Conservation (phyloP, 2,329 filamentous ascomycete species). For the Periglandula ipomoeae region DNA sequence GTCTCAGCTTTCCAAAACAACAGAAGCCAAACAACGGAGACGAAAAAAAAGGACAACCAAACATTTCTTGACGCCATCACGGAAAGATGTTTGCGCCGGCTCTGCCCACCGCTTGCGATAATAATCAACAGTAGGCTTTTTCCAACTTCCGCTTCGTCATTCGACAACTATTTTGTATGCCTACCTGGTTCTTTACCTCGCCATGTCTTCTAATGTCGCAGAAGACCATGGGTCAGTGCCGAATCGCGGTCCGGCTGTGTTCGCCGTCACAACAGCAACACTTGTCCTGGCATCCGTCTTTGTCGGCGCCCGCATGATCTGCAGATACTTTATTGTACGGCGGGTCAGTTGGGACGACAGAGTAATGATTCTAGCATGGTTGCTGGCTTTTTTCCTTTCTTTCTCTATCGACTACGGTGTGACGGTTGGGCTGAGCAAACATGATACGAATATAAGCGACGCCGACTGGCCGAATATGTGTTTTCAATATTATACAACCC, state of each 20-base stretch:
- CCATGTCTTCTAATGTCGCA: slow-evolving; percentile 9
- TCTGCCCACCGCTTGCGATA: neutral
- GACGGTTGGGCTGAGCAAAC: slow-evolving; percentile 56
- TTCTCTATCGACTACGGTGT: slow-evolving; percentile 58
- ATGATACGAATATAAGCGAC: slow-evolving; percentile 49
- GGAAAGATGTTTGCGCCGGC: slow-evolving; percentile 5
- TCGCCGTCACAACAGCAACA: slow-evolving; percentile 61
- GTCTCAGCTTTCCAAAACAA: neutral
- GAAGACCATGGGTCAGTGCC: slow-evolving; percentile 19
- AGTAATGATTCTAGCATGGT: slow-evolving; percentile 72
- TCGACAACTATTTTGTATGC: slow-evolving; percentile 2
- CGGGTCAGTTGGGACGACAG: slow-evolving; percentile 69
- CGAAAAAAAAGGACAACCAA: neutral
- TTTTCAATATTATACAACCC: slow-evolving; percentile 69
- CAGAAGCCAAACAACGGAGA: neutral
- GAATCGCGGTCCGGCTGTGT: slow-evolving; percentile 51
- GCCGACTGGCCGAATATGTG: slow-evolving; percentile 50
- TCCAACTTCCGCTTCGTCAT: neutral
- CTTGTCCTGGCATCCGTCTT: slow-evolving; percentile 64
- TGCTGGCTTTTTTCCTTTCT: slow-evolving; percentile 57
- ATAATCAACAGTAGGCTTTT: neutral
- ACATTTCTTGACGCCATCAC: neutral
- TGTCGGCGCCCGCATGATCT: slow-evolving; percentile 64
- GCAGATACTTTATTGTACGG: slow-evolving; percentile 63
- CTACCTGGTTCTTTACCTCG: neutral